Percentiles rank a stretch among this genome's conserved stretches.
These are phyloP conservation scores for Trypanosoma lewisi DNA, from an alignment of 208 protist genomes.

Conservation along the genomic window DNA sequence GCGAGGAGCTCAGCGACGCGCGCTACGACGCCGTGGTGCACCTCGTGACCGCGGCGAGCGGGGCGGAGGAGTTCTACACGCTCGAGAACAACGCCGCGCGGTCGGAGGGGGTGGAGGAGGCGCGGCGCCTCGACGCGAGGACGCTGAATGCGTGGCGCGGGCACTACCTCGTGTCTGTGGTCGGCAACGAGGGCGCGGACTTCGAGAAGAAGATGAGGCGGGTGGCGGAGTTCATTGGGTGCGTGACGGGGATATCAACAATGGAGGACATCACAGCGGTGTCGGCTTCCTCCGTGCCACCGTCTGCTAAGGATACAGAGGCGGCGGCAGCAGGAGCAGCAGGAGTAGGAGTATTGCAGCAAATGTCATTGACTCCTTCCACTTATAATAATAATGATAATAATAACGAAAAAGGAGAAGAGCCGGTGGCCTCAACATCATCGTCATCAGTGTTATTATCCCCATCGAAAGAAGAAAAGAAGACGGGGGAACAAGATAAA, in stretches of 20 bases:
- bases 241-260: slow-evolving; percentile 21
- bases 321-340: neutral
- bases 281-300: neutral
- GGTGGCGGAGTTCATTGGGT: slow-evolving; percentile 27
- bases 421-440: neutral
- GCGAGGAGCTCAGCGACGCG: slow-evolving; percentile 36
- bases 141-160: slow-evolving; percentile 39
- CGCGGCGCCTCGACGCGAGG: slow-evolving; percentile 40
- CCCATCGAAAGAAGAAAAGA: neutral
- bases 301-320: too few relatives aligned
- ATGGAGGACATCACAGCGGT: neutral
- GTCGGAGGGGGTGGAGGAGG: slow-evolving; percentile 51
- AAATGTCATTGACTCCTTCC: neutral
- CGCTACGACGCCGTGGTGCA: slow-evolving; percentile 72
- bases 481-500: neutral
- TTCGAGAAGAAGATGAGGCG: slow-evolving; percentile 53
- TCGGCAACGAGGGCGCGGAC: slow-evolving; percentile 35
- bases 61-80: slow-evolving; percentile 63
- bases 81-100: slow-evolving; percentile 54
- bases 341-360: neutral
- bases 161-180: slow-evolving; percentile 34
- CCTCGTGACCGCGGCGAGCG: slow-evolving; percentile 72
- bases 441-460: neutral
- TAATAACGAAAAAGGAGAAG: too few relatives aligned
- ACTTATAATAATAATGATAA: too few relatives aligned